Conservation (phyloP, 208 protist genomes). For the Wallacemonas sp. region DNA sequence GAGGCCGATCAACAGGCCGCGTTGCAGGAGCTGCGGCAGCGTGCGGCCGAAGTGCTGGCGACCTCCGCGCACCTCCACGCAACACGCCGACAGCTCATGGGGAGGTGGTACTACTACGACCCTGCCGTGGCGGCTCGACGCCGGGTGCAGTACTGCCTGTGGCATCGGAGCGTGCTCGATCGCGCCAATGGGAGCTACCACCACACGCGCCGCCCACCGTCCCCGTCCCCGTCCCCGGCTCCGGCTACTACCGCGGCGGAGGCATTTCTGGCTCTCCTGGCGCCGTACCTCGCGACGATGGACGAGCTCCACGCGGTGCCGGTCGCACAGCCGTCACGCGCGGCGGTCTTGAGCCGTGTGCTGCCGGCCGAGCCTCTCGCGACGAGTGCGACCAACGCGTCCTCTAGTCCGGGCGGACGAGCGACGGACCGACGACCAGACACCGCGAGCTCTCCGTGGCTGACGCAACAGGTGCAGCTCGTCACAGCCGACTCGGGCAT, state of each 20-base stretch:
- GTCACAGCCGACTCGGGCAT: slow-evolving; percentile 4
- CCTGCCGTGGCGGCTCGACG: not conserved
- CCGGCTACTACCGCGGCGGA: too few relatives aligned
- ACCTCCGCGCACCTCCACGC: not conserved
- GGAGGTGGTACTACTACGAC: slow-evolving; percentile 2
- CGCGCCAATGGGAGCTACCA: slow-evolving; percentile 6
- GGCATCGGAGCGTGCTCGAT: slow-evolving; percentile 3
- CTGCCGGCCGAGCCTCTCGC: too few relatives aligned
- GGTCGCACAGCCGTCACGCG: too few relatives aligned
- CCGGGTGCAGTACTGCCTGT: slow-evolving; percentile 14
- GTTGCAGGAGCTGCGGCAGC: not conserved
- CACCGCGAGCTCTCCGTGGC: not conserved
- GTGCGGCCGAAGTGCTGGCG: not conserved
- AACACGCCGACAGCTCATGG: not conserved
- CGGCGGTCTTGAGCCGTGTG: too few relatives aligned
- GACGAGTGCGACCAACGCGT: too few relatives aligned
- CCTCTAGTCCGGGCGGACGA: too few relatives aligned
- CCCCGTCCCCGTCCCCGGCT: too few relatives aligned
- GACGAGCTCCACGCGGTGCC: too few relatives aligned
- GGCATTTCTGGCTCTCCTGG: too few relatives aligned
- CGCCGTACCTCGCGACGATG: too few relatives aligned
- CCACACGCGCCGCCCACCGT: not conserved
- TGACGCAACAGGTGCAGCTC: not conserved
- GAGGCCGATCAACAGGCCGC: not conserved
- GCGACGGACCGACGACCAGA: too few relatives aligned